Evolutionary conservation across 2,329 filamentous ascomycete genomes (phyloP), one percentile per base, ranked within the genome.

Genomic region (Purpureocillium takamizusanense): DNA sequence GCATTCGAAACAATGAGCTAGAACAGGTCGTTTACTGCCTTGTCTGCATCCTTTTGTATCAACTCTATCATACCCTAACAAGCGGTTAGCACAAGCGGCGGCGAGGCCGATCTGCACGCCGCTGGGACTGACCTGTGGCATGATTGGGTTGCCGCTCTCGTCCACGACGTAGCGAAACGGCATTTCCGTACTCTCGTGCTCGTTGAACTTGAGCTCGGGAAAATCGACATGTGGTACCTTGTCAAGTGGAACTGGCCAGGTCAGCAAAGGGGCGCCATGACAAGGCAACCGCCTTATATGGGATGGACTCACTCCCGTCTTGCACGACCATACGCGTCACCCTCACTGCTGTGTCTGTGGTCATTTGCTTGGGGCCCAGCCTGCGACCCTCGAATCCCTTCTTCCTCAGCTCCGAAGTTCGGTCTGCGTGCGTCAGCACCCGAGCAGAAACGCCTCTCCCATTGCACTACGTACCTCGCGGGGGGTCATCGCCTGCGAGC

Each of bases 171-270:
- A 98, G 49, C 92, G 86, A 63, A 98, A 98, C 1, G 92, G 92
- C 92, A 98, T 97, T 61, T 95, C 75, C 1, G 89, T 95, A 59
- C 85, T 92, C 65, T 98, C 92, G 54, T 94, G 82, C 57, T 92
- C 81, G 59, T 86, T 86, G 59, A 97, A 83, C 55, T 81, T 81
- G 55, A 98, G 75, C 56, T 97, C 90, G 0, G 92, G 92, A 54
- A 86, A 81, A 57, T 97, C 89, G 27, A 92, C 61, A 56, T 92
- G 95, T 2, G 79, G 72, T 27, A 98, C 83, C 47, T 88, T 69
- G 40, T 84, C 78, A 34, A 98, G 68, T 0, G 84, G 74, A 29
- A 82, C 88, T 95, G 48, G 33, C 12, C 12, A 14, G 4, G 33
- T 42, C 27, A 43, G 39, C n/a, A 29, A 7, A 13, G 17, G 2